phyloP scores from a whole-genome alignment of 345 rosid genomes.

The Turnera subulata region DNA sequence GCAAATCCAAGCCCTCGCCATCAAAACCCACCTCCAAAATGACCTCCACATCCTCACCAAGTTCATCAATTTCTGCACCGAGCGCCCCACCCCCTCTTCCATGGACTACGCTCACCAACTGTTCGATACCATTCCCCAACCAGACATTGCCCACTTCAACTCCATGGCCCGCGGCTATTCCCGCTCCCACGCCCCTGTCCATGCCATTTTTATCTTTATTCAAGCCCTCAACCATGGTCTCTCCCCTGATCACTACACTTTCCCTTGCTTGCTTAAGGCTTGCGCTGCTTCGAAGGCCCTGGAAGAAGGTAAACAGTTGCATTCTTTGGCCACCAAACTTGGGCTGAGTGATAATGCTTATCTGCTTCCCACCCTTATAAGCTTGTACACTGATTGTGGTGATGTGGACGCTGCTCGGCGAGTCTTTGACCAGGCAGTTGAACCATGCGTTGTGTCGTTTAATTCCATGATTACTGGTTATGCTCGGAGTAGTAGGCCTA shows the following conservation, averaged over 20 bases:
- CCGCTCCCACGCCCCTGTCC: slow-evolving; percentile 16
- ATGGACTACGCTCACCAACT: slow-evolving; percentile 17
- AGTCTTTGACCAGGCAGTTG: slow-evolving; percentile 15
- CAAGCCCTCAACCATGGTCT: slow-evolving; percentile 5
- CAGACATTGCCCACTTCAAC: slow-evolving; percentile 18
- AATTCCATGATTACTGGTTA: slow-evolving; percentile 33
- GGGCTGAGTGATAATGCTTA: slow-evolving; percentile 44
- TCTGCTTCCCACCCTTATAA: slow-evolving; percentile 26
- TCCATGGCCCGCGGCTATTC: slow-evolving; percentile 22
- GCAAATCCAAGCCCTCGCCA: slow-evolving; percentile 60
- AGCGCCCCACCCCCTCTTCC: neutral
- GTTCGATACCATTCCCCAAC: slow-evolving; percentile 21
- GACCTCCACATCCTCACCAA: slow-evolving; percentile 32
- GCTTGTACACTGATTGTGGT: slow-evolving; percentile 14
- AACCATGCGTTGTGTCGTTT: slow-evolving; percentile 36
- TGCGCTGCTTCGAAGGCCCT: slow-evolving; percentile 15
- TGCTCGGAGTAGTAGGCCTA: slow-evolving; percentile 18
- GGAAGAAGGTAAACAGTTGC: slow-evolving; percentile 20
- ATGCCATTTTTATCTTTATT: slow-evolving; percentile 12
- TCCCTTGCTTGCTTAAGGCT: slow-evolving; percentile 22
- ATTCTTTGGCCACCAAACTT: slow-evolving; percentile 37
- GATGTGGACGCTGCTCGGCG: slow-evolving; percentile 14
- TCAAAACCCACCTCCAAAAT: slow-evolving; percentile 55
- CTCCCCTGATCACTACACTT: slow-evolving; percentile 15
- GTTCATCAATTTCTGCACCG: slow-evolving; percentile 39